phyloP scores from a whole-genome alignment of 768 basidiomycete genomes.

The Boletus bicolor region DNA sequence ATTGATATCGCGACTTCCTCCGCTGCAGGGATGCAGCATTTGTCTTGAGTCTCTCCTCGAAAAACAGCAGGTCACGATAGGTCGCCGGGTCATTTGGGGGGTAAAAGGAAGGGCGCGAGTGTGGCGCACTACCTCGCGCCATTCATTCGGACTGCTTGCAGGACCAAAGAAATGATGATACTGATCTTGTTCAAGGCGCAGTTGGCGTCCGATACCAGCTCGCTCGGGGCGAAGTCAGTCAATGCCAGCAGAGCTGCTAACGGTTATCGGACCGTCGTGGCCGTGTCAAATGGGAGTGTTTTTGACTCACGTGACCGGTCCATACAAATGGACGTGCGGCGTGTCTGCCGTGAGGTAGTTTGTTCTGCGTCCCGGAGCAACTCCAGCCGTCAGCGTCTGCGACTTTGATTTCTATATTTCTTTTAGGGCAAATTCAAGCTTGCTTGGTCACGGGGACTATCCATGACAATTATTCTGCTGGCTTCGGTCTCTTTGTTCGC shows the following conservation, averaged over 20 bases:
- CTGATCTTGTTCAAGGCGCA: neutral
- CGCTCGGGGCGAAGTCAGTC: neutral
- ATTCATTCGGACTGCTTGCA: conserved; percentile 14
- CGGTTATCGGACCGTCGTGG: conserved; percentile 4
- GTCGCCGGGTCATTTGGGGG: conserved; percentile 77
- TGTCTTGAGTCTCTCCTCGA: conserved; percentile 95
- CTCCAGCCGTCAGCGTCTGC: conserved; percentile 4
- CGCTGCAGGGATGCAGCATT: conserved; percentile 80
- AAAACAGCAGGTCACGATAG: conserved; percentile 83
- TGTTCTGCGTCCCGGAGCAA: conserved; percentile 12
- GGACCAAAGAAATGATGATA: neutral
- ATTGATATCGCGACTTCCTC: conserved; percentile 78
- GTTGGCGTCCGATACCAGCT: neutral
- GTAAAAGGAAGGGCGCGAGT: conserved; percentile 39
- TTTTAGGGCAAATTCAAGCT: neutral
- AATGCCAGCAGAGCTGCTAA: neutral
- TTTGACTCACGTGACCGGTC: conserved; percentile 22
- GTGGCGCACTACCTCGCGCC: conserved; percentile 23
- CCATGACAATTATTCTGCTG: conserved; percentile 39
- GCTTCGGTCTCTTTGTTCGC: conserved; percentile 39
- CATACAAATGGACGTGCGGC: conserved; percentile 24
- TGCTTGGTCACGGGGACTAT: neutral
- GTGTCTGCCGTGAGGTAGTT: conserved; percentile 25
- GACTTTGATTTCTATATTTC: neutral
- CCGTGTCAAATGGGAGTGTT: neutral